Evolutionary conservation across 2,329 filamentous ascomycete species (phyloP).

Genomic region (Hypoxylon sp.): DNA sequence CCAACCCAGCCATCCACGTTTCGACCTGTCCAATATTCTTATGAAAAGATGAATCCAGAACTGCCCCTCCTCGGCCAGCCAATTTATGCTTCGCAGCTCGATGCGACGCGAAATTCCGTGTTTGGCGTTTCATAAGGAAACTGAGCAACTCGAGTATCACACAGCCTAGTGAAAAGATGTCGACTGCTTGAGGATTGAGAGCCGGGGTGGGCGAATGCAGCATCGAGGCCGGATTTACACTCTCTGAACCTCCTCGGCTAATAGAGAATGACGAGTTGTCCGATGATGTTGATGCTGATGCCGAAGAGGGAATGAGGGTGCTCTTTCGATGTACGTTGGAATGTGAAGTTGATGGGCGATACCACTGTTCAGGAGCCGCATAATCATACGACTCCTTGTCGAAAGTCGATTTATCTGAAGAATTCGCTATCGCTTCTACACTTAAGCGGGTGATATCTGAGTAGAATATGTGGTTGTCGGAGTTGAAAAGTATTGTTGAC

Average conservation of each 20-base stretch:
- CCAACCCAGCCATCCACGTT: conserved; percentile 75
- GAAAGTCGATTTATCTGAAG: conserved; percentile 64
- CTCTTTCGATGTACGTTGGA: conserved; percentile 52
- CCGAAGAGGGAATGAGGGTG: conserved; percentile 50
- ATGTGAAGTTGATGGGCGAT: conserved; percentile 59
- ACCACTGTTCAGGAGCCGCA: conserved; percentile 77
- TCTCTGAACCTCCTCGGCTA: conserved; percentile 54
- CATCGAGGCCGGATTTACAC: conserved; percentile 54
- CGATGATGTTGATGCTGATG: conserved; percentile 54
- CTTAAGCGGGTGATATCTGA: conserved; percentile 71
- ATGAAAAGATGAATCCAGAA: conserved; percentile 80
- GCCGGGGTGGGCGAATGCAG: conserved; percentile 60
- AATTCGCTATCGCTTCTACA: conserved; percentile 59
- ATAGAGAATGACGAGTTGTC: conserved; percentile 59
- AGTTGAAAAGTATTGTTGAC: conserved; percentile 77
- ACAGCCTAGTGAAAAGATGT: conserved; percentile 81
- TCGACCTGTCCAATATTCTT: conserved; percentile 78
- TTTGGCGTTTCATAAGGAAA: conserved; percentile 77
- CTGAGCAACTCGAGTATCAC: conserved; percentile 80
- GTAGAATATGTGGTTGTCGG: conserved; percentile 76
- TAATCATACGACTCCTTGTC: conserved; percentile 82
- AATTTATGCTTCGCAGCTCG: conserved; percentile 76
- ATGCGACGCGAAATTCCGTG: conserved; percentile 75
- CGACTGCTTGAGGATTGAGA: conserved; percentile 71
- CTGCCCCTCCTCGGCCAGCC: conserved; percentile 70